Percentiles rank a stretch among this genome's conserved stretches.
phyloP scores from a whole-genome alignment of 225 moss, liverwort and hornwort genomes.

The Sphagnum tenellum region DNA sequence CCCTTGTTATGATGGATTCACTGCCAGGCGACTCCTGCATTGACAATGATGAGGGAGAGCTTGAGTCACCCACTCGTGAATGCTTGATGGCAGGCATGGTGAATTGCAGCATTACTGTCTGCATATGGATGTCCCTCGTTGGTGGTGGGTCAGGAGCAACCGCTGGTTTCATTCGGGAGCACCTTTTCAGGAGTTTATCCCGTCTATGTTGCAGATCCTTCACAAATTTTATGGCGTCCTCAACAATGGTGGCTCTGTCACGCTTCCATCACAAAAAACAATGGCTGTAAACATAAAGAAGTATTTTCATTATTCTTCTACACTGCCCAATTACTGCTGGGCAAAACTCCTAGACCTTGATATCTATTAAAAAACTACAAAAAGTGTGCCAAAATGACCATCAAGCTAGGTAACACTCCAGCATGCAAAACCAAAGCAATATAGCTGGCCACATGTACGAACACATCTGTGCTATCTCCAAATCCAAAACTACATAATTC shows the following conservation, averaged over 20 bases:
- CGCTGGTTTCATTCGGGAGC: constrained; percentile 17
- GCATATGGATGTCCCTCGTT: constrained; percentile 13
- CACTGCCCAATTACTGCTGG: neutral
- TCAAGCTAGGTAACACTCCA: no score
- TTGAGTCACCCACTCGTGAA: neutral
- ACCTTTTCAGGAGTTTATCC: constrained; percentile 17
- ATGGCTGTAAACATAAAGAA: neutral
- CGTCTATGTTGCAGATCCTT: constrained; percentile 63
- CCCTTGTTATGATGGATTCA: neutral
- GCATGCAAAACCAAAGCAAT: no score
- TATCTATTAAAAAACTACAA: neutral
- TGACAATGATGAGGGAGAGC: constrained; percentile 8
- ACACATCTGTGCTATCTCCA: no score
- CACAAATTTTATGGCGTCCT: constrained; percentile 41
- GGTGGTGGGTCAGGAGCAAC: constrained; percentile 4
- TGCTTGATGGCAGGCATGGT: constrained; percentile 7
- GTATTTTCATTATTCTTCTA: neutral
- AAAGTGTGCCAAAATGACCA: neutral
- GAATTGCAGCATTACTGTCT: constrained; percentile 12
- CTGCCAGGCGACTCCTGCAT: neutral
- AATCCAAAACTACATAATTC: no score
- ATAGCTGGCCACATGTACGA: no score
- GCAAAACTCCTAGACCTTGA: no score
- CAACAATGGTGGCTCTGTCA: constrained; percentile 37
- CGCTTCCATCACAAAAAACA: constrained; percentile 15